Conservation (phyloP, 2,329 filamentous ascomycete species). For the Pseudocercospora macadamiae region DNA sequence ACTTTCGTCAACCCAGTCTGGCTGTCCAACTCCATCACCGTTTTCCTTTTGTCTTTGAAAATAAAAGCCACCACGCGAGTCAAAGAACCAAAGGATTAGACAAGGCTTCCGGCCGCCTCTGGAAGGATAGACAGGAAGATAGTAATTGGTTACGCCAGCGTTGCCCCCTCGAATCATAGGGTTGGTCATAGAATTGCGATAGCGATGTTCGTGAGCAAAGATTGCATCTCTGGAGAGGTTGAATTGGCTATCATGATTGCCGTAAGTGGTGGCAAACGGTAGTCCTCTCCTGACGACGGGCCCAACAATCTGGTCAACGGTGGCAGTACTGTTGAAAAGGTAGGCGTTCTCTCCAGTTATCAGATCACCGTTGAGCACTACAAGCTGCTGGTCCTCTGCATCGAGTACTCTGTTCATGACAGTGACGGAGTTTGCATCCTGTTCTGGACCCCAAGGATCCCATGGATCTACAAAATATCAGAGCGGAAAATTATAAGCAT, state of each 20-base stretch:
- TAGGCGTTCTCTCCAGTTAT: constrained; percentile 69
- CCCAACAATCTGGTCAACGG: constrained; percentile 62
- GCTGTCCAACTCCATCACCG: constrained; percentile 37
- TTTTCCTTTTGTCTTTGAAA: constrained; percentile 47
- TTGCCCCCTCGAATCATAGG: constrained; percentile 45
- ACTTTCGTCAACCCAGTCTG: constrained; percentile 50
- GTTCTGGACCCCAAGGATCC: constrained; percentile 44
- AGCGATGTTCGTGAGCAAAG: constrained; percentile 45
- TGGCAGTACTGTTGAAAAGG: constrained; percentile 58
- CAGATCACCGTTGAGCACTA: constrained; percentile 72
- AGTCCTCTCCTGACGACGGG: constrained; percentile 60
- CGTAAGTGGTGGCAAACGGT: constrained; percentile 69
- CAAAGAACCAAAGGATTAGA: constrained; percentile 72
- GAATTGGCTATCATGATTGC: constrained; percentile 68
- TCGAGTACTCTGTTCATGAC: constrained; percentile 64
- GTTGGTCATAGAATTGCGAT: constrained; percentile 45
- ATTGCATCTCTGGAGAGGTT: constrained; percentile 57
- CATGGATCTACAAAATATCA: constrained; percentile 38
- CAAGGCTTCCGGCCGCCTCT: constrained; percentile 47
- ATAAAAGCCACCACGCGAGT: constrained; percentile 61
- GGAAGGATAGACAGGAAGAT: constrained; percentile 52
- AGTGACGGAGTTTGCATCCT: constrained; percentile 59
- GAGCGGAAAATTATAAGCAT: constrained; percentile 39
- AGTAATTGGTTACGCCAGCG: constrained; percentile 58
- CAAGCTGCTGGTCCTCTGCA: constrained; percentile 60